phyloP scores from a whole-genome alignment of 129 eudicot genomes.

The Tagetes erecta region DNA sequence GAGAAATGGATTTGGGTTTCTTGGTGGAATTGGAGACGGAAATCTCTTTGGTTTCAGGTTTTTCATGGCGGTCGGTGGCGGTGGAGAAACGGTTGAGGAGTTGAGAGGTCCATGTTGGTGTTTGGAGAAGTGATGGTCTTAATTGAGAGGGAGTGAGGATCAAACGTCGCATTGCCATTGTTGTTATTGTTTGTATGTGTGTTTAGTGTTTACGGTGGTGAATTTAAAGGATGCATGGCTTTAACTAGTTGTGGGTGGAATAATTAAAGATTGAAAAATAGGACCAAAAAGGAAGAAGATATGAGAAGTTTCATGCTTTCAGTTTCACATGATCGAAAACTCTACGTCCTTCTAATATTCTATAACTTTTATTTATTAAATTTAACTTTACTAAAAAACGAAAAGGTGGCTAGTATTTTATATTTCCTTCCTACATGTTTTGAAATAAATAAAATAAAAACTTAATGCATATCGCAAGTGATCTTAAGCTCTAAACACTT shows the following conservation, averaged over 20 bases:
- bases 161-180: constrained; percentile 66
- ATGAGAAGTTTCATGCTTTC: constrained; percentile 43
- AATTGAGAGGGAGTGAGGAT: constrained; percentile 31
- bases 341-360: constrained; percentile 24
- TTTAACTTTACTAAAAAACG: not conserved
- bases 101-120: constrained; percentile 49
- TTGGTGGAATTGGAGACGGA: constrained; percentile 46
- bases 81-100: constrained; percentile 40
- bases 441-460: too few species aligned
- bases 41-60: constrained; percentile 34
- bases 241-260: not conserved
- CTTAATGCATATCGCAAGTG: too few species aligned
- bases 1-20: constrained; percentile 47
- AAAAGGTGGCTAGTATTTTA: not conserved
- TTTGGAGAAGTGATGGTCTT: constrained; percentile 18
- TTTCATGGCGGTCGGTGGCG: constrained; percentile 23
- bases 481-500: too few species aligned
- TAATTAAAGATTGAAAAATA: constrained; percentile 5
- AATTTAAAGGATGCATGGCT: constrained; percentile 5
- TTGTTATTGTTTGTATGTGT: not conserved
- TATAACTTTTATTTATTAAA: not conserved
- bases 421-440: not conserved
- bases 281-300: constrained; percentile 10
- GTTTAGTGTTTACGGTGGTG: not conserved
- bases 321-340: constrained; percentile 13